Evolutionary conservation across 2,329 filamentous ascomycete genomes (phyloP), one percentile per base, ranked within the genome.

Genomic region (Xylariales sp.): DNA sequence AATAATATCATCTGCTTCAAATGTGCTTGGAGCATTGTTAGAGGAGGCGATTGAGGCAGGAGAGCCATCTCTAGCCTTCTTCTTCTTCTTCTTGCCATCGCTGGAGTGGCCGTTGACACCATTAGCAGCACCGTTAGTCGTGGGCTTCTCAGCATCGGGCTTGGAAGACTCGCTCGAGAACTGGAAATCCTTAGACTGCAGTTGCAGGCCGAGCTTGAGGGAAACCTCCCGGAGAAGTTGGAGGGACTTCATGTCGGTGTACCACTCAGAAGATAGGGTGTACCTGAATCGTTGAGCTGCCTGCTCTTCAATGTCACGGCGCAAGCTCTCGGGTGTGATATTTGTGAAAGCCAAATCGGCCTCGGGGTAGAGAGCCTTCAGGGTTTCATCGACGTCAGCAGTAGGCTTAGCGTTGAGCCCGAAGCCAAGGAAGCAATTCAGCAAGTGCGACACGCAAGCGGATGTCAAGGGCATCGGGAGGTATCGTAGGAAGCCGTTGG

Each of bases 161-260:
- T 60, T 57, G 23, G 49, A 51, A 4, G 57, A 33, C 19, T 60
- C 58, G 5, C 53, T 48, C 15, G 69, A 73, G 62, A 93, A 94
- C 20, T 67, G 66, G 57, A 88, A 94, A 28, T 85, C 73, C 62
- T 86, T 91, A 45, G 83, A 81, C 54, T 85, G 81, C 36, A 98
- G 63, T 66, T 98, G 93, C 25, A 97, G 69, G 53, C 93, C 94
- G 41, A 96, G 76, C 68, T 93, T 95, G 59, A 96, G 68, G 27
- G 82, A 84, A 32, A 95, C 74, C 58, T 97, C 93, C 55, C 93
- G 88, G 35, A 98, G 78, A 46, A 97, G 70, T 61, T 97, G 93
- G 32, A 93, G 58, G 48, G 84, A 80, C 56, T 85, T 85, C 51
- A 88, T 67, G 17, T 74, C 61, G 44, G 74, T 68, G 50, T 78